Conservation (phyloP, 768 basidiomycete genomes). For the Symmetrospora coprosmae region DNA sequence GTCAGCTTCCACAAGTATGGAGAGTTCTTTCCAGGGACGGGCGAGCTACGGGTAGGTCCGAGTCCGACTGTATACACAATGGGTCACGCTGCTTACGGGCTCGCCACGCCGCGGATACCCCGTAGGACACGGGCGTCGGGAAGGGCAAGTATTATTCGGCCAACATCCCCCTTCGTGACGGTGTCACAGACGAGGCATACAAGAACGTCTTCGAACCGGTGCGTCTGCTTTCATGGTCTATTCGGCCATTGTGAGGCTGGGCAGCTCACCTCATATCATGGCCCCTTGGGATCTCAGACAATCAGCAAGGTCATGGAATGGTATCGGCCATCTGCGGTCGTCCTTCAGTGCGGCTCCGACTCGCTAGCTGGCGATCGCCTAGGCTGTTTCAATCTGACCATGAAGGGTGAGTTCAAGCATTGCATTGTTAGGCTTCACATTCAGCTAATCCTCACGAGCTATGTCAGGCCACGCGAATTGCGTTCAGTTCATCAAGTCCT, state of each 20-base stretch:
- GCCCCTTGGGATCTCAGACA: conserved; percentile 45
- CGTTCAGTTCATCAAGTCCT: conserved; percentile 90
- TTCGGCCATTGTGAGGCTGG: neutral
- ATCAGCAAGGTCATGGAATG: conserved; percentile 86
- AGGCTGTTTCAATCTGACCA: conserved; percentile 87
- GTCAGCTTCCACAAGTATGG: conserved; percentile 97
- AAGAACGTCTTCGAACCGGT: conserved; percentile 91
- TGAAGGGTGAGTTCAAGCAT: conserved; percentile 50
- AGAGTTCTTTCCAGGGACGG: conserved; percentile 97
- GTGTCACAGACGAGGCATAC: conserved; percentile 88
- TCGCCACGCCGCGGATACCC: no score
- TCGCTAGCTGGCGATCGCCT: conserved; percentile 91
- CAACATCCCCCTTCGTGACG: conserved; percentile 89
- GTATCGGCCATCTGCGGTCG: conserved; percentile 85
- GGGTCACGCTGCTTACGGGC: no score
- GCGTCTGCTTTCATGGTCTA: conserved; percentile 36
- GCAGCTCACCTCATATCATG: neutral
- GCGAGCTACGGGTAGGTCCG: conserved; percentile 66
- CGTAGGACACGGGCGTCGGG: conserved; percentile 73
- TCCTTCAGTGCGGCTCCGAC: conserved; percentile 93
- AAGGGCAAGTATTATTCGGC: conserved; percentile 88
- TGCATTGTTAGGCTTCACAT: neutral
- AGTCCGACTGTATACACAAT: neutral
- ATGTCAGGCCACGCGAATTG: conserved; percentile 80
- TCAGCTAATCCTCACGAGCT: neutral